Conservation (phyloP, 495 filamentous ascomycete genomes). For the Daldinia grandis region DNA sequence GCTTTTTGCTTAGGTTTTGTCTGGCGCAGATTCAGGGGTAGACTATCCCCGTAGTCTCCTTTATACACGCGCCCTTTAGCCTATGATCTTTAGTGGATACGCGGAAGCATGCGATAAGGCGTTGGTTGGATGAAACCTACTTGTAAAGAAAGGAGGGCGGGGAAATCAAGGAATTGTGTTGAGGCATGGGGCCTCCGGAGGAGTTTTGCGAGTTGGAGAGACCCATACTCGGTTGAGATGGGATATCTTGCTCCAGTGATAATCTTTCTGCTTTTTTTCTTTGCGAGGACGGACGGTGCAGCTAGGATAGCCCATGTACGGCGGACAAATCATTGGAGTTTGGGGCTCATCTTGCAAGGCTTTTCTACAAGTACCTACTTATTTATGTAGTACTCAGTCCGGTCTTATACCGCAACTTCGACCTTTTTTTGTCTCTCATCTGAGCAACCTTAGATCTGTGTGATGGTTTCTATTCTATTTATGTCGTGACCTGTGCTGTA, state of each 20-base stretch:
- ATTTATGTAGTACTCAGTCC: constrained; percentile 16
- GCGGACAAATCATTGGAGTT: constrained; percentile 18
- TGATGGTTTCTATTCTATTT: background rate
- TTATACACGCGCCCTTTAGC: constrained; percentile 2
- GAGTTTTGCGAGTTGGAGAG: constrained; percentile 24
- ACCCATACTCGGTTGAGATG: constrained; percentile 7
- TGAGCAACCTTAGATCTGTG: background rate
- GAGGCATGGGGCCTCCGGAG: constrained; percentile 29
- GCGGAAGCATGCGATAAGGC: constrained; percentile 31
- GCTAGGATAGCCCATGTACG: constrained; percentile 3
- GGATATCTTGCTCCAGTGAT: background rate
- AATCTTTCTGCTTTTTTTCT: background rate
- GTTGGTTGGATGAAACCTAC: constrained; percentile 18
- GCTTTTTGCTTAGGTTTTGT: constrained; percentile 12
- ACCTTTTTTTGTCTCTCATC: background rate
- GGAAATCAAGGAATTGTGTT: constrained; percentile 27
- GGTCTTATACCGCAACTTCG: constrained; percentile 17
- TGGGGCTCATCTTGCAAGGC: constrained; percentile 11
- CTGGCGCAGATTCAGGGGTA: constrained; percentile 8
- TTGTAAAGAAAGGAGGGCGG: constrained; percentile 12
- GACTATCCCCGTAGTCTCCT: constrained; percentile 1
- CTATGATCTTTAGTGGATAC: constrained; percentile 7
- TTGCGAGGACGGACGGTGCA: constrained; percentile 13
- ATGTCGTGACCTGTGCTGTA: background rate
- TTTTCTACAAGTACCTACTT: constrained; percentile 8